A percentile compares a stretch with the other conserved stretches of the same genome.
Evolutionary conservation across 2,329 filamentous ascomycete species (phyloP).

Genomic region (Calonectria honghensis): DNA sequence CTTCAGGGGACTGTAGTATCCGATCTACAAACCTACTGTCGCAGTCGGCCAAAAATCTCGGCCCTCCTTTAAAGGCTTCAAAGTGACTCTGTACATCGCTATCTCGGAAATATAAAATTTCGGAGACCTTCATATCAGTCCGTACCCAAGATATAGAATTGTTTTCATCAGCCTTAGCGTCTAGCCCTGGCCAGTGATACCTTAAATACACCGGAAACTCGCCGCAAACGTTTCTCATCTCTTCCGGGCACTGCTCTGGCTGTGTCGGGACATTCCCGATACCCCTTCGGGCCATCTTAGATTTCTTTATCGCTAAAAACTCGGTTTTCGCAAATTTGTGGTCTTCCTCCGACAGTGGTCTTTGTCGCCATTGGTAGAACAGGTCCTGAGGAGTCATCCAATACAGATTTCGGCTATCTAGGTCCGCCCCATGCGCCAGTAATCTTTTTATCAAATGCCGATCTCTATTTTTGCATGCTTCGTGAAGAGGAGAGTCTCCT

Average conservation of each 20-base stretch:
- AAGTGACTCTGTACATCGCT: neutral
- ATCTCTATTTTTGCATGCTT: neutral
- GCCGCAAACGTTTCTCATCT: neutral
- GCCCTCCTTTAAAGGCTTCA: neutral
- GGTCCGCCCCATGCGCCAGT: neutral
- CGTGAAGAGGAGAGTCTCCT: neutral
- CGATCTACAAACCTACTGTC: neutral
- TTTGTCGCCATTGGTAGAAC: neutral
- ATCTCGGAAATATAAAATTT: neutral
- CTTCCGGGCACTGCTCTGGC: slow-evolving; percentile 2
- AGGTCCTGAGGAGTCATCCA: neutral
- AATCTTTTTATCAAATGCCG: neutral
- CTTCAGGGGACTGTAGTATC: neutral
- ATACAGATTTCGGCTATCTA: neutral
- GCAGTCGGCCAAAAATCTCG: neutral
- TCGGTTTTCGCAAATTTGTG: neutral
- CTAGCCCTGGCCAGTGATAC: neutral
- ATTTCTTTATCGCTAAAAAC: neutral
- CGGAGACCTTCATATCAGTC: neutral
- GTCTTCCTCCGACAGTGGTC: neutral
- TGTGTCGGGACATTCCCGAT: neutral
- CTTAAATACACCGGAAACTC: neutral
- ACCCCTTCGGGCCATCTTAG: neutral
- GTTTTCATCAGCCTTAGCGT: neutral
- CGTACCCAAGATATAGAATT: neutral